A percentile compares a stretch with the other conserved stretches of the same genome.
These are phyloP conservation scores for Coemansia furcata DNA, from an alignment of 192 early-diverging fungal species.

Conservation along the genomic window DNA sequence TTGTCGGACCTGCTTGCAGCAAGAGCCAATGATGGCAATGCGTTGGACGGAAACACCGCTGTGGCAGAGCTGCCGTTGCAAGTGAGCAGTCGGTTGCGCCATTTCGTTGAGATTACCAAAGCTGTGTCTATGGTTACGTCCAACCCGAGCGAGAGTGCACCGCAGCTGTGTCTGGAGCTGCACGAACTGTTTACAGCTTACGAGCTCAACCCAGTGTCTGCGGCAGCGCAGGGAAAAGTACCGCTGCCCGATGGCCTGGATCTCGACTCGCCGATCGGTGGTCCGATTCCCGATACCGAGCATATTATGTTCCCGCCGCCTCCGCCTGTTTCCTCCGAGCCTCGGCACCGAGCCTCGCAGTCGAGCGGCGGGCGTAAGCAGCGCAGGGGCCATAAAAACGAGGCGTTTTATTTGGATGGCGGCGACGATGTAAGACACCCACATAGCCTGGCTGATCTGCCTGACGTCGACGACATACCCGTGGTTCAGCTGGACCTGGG, in stretches of 20 bases:
- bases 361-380: conserved; percentile 25
- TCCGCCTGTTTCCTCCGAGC: conserved; percentile 13
- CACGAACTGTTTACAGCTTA: conserved; percentile 68
- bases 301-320: conserved; percentile 50
- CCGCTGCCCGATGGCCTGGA: conserved; percentile 85
- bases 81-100: conserved; percentile 44
- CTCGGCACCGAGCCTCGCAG: conserved; percentile 25
- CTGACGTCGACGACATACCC: conserved; percentile 79
- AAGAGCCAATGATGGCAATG: conserved; percentile 2
- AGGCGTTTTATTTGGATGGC: conserved; percentile 48
- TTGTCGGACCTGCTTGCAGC: conserved; percentile 14
- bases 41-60: conserved; percentile 32
- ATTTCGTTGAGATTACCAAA: conserved; percentile 35
- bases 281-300: conserved; percentile 65
- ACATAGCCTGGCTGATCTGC: conserved; percentile 49
- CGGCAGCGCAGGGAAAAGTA: conserved; percentile 86
- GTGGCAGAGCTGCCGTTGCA: conserved; percentile 69
- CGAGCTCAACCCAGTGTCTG: conserved; percentile 88
- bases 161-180: conserved; percentile 58
- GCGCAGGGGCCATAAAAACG: conserved; percentile 58
- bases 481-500: conserved; percentile 71
- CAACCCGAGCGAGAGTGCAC: conserved; percentile 39
- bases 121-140: conserved; percentile 35
- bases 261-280: conserved; percentile 77
- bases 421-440: conserved; percentile 31